A percentile compares a stretch with the other conserved stretches of the same genome.
phyloP scores from a whole-genome alignment of 495 filamentous ascomycete species.

The Xylaria acuta region DNA sequence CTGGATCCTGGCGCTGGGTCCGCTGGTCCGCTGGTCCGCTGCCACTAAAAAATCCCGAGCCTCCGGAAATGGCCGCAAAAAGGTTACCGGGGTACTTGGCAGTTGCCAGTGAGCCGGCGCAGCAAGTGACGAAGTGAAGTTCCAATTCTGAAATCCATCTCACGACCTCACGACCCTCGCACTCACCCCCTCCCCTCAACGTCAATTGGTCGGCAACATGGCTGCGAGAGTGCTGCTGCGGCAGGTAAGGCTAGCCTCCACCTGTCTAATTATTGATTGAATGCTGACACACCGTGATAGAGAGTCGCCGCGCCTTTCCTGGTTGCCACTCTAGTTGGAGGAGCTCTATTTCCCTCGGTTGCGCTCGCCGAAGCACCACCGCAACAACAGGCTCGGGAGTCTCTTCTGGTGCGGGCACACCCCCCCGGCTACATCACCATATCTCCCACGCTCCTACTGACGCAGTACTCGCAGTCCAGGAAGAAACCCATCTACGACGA shows the following conservation, averaged over 20 bases:
- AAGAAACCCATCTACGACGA: slow-evolving; percentile 93
- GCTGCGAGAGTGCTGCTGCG: slow-evolving; percentile 60
- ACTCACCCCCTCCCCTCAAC: slow-evolving; percentile 26
- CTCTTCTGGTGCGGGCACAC: slow-evolving; percentile 14
- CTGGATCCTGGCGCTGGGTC: not conserved
- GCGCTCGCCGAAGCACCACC: slow-evolving; percentile 53
- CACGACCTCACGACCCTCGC: slow-evolving; percentile 21
- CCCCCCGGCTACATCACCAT: slow-evolving; percentile 25
- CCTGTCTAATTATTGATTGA: not conserved
- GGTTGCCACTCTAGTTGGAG: slow-evolving; percentile 53
- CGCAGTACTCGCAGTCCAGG: slow-evolving; percentile 42
- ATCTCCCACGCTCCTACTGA: not conserved
- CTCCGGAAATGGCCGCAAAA: slow-evolving; percentile 33
- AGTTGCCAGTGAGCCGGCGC: slow-evolving; percentile 2
- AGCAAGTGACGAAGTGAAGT: slow-evolving; percentile 11
- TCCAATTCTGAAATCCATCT: slow-evolving; percentile 26
- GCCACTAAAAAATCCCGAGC: slow-evolving; percentile 19
- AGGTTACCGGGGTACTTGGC: slow-evolving; percentile 16
- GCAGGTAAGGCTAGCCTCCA: slow-evolving; percentile 42
- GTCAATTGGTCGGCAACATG: slow-evolving; percentile 55
- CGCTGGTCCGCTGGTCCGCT: slow-evolving; percentile 5
- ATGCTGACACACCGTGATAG: slow-evolving; percentile 33
- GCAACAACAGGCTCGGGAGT: slow-evolving; percentile 33
- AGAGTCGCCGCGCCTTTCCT: slow-evolving; percentile 56
- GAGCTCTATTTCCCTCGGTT: slow-evolving; percentile 51